Evolutionary conservation across 1,284 basidiomycete genomes (phyloP).

Genomic region (Kalmanozyma brasiliensis): DNA sequence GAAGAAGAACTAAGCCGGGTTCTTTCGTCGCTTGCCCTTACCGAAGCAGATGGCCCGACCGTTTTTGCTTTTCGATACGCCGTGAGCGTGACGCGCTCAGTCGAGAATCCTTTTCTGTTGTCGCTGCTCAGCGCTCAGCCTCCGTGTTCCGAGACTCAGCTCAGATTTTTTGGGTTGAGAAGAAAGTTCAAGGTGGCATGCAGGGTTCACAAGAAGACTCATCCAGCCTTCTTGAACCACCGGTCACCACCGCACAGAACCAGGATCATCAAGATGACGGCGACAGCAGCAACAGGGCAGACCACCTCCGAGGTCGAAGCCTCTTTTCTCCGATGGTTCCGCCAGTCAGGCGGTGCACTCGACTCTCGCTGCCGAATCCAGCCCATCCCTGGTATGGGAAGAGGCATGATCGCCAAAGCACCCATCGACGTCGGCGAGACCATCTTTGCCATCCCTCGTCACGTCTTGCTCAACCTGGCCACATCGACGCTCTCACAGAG

Average conservation of each 20-base stretch:
- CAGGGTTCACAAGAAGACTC: conserved; percentile 17
- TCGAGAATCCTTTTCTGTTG: background rate
- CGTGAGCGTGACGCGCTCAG: conserved; percentile 4
- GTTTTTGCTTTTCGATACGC: conserved; percentile 1
- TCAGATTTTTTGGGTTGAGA: conserved; percentile 11
- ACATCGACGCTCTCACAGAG: conserved; percentile 74
- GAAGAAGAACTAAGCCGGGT: background rate
- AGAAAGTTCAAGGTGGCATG: conserved; percentile 11
- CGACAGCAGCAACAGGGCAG: conserved; percentile 18
- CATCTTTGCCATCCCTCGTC: conserved; percentile 84
- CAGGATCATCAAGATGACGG: conserved; percentile 7
- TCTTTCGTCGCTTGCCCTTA: conserved; percentile 1
- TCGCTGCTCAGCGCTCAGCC: background rate
- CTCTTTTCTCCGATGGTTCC: conserved; percentile 69
- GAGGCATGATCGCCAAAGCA: conserved; percentile 77
- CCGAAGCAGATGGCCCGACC: conserved; percentile 11
- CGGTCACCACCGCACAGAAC: background rate
- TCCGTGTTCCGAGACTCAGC: conserved; percentile 7
- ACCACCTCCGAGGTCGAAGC: conserved; percentile 42
- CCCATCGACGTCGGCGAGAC: conserved; percentile 80
- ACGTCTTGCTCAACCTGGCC: conserved; percentile 80
- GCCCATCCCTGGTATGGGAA: conserved; percentile 74
- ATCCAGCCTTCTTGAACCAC: too few relatives aligned
- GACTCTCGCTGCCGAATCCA: conserved; percentile 70
- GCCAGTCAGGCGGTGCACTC: conserved; percentile 64